Percentiles rank a stretch among this genome's conserved stretches.
These are phyloP conservation scores for Erodium trifolium DNA, from an alignment of 441 rosid genomes.

Conservation along the genomic window DNA sequence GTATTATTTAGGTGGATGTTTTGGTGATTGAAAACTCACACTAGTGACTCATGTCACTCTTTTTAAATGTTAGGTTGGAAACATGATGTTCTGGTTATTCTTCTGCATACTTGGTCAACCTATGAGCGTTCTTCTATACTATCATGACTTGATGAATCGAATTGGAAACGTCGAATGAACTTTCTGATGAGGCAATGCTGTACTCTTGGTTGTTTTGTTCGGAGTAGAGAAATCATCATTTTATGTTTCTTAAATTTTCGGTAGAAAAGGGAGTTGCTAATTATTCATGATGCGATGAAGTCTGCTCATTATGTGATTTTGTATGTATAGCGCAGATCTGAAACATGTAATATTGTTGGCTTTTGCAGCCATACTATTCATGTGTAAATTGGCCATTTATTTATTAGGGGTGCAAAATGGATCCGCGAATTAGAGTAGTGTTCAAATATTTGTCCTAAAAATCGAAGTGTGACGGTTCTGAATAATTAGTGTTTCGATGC, in stretches of 20 bases:
- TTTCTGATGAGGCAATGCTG: neutral
- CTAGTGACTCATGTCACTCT: neutral
- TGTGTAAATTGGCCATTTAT: neutral
- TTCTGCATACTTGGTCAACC: conserved; percentile 98
- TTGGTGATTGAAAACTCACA: neutral
- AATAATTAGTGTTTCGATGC: too few species aligned
- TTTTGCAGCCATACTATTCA: neutral
- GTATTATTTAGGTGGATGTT: neutral
- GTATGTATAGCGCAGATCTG: neutral
- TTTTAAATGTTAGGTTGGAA: conserved; percentile 59
- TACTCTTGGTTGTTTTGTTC: neutral
- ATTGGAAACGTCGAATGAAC: conserved; percentile 31
- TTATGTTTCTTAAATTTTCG: neutral
- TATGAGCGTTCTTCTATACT: conserved; percentile 83
- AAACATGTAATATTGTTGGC: neutral
- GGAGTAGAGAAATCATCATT: neutral
- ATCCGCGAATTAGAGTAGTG: neutral
- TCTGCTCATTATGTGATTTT: neutral
- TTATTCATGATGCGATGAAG: neutral
- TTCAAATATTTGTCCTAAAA: neutral
- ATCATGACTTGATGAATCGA: conserved; percentile 92
- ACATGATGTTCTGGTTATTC: conserved; percentile 86
- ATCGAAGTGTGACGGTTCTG: too few species aligned
- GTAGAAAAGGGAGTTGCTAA: neutral
- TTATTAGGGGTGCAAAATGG: neutral